Evolutionary conservation across 2,329 filamentous ascomycete species (phyloP).

Genomic region (Xylariaceae sp.): DNA sequence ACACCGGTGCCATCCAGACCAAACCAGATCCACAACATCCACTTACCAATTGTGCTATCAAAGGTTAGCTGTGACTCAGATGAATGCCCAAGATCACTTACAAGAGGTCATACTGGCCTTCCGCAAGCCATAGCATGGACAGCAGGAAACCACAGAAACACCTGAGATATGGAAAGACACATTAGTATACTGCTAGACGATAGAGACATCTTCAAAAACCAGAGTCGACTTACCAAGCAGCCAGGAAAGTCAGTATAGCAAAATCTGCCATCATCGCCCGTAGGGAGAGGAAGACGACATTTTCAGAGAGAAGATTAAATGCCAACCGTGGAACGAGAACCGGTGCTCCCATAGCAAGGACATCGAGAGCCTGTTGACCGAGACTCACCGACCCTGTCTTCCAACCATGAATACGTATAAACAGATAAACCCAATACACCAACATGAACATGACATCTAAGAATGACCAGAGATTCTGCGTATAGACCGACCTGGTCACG

Average conservation of each 20-base stretch:
- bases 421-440: conserved; percentile 65
- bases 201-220: not conserved
- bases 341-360: conserved; percentile 73
- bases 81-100: conserved; percentile 30
- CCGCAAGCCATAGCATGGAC: conserved; percentile 71
- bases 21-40: conserved; percentile 95
- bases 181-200: conserved; percentile 2
- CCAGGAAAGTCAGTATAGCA: conserved; percentile 67
- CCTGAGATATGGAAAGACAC: conserved; percentile 18
- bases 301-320: conserved; percentile 78
- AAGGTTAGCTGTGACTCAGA: conserved; percentile 15
- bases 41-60: conserved; percentile 66
- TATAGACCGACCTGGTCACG: conserved; percentile 64
- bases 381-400: conserved; percentile 42
- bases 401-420: conserved; percentile 62
- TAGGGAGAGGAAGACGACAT: conserved; percentile 75
- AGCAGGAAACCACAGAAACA: conserved; percentile 79
- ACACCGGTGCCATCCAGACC: conserved; percentile 70
- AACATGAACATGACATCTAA: conserved; percentile 72
- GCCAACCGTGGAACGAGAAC: conserved; percentile 73
- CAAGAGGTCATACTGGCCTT: conserved; percentile 56
- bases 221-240: conserved; percentile 52
- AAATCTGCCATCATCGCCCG: conserved; percentile 85
- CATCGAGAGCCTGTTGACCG: conserved; percentile 66
- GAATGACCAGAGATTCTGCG: conserved; percentile 85